Base-by-base conservation (phyloP, 2,329 filamentous ascomycete genomes). In the Colletotrichum aenigma region DNA sequence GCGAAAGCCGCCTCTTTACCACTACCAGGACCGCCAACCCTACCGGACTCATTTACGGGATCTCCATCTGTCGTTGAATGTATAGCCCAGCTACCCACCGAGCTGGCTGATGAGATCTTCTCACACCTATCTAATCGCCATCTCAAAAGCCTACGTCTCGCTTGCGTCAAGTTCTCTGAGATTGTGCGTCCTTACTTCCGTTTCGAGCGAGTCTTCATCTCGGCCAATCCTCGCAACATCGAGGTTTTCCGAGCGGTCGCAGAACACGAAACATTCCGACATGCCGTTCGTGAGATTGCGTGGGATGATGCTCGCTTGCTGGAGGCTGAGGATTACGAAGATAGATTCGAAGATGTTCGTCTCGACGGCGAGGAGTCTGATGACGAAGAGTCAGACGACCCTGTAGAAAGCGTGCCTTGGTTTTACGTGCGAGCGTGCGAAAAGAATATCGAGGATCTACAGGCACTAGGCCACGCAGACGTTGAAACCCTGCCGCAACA, bases 171-270 rank as follows among this genome's bases (percentile, higher is more conserved):
- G 10, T 18, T 75, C 36, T 15, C 10, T 18, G 9, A 66, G 16
- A 7, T 36, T 15, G 60, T 66, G 10, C 24, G 21, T 6, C 34
- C 66, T 15, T 52, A 38, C 34, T 38, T 70, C 4, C 43, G 70
- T 4, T 24, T 77, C 58, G 24, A 61, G 36, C 82, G 84, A 34
- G 83, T 86, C 10, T 88, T 85, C 70, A 76, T 88, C 9, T 86
- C 84, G 6, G 81, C 86, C 8, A 87, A 85, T 65, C 81, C 82
- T 6, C 80, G 81, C 26, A 84, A 87, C 66, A 77, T 88, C 9
- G 62, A 82, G 6, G 84, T 85, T 6, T 81, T 85, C 26, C 79
- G 81, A 5, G 79, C 81, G 13, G 78, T 88, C 67, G 82, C 86
- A 9, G 76, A 83, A 15, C 82, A 87, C 76, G 80, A 83, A 9